Evolutionary conservation across 495 filamentous ascomycete species (phyloP), one percentile per base, ranked within the genome.

Genomic region (Tuber indicum): DNA sequence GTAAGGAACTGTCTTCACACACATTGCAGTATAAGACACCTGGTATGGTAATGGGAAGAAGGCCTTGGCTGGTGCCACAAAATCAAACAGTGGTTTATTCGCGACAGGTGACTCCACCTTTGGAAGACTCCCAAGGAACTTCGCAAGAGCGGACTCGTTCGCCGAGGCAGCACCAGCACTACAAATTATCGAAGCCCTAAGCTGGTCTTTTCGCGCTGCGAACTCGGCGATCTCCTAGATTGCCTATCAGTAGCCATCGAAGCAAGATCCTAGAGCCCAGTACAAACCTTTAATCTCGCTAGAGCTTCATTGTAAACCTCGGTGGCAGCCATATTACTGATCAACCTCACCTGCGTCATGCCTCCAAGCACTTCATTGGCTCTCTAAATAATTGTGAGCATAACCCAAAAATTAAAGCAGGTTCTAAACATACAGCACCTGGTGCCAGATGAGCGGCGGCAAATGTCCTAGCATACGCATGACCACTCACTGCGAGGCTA

Each of bases 21-120:
- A 91, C 49, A 93, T 87, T 21, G 90, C 91, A 9, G 94, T 91
- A 84, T 98, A 98, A 82, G 95, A 97, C 72, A 99, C 96, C 84
- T 99, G 96, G 85, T 97, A 99, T 2, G 96, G 96, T 41, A 99
- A 88, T 6, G 94, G 91, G 83, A 96, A 99, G 87, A 98, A 96
- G 0, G 92, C 90, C 82, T 93, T 96, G 71, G 89, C 71, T 17
- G 85, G 84, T 87, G 85, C 78, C 84, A 78, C 41, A 78, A 79
- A 74, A 79, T 77, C 45, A 78, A 83, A 71, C 86, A 83, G 7
- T 79, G 79, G 39, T 77, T 78, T 26, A 84, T 75, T 41, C 79
- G 77, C 1, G 84, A 83, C 76, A 85, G 86, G 36, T 84, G 82
- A 76, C 3, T 73, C 16, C 19, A 49, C 73, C 1, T 44, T 72